A percentile compares a stretch with the other conserved stretches of the same genome.
Conservation (phyloP, 768 basidiomycete genomes). For the Tulasnella sp. region DNA sequence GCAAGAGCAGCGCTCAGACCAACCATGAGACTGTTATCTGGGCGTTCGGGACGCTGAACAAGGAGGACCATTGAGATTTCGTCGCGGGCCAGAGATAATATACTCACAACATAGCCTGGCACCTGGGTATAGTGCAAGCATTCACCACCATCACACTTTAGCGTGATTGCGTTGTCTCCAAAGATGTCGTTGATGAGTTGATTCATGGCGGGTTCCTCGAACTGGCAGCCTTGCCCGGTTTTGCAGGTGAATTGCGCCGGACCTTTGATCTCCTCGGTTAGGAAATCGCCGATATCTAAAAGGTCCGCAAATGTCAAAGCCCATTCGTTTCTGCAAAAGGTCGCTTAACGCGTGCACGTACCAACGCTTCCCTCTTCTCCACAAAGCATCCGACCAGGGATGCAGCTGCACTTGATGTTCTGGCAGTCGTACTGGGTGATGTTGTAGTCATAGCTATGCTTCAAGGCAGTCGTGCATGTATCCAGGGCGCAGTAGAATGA, state of each 20-base stretch:
- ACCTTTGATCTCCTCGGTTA: conserved; percentile 81
- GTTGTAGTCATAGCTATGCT: conserved; percentile 55
- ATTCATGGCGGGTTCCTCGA: conserved; percentile 97
- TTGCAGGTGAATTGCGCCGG: conserved; percentile 81
- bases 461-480: conserved; percentile 47
- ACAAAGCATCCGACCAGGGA: conserved; percentile 91
- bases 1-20: conserved; percentile 78
- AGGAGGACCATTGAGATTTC: neutral
- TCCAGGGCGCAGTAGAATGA: conserved; percentile 91
- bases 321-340: neutral
- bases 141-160: conserved; percentile 83
- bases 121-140: conserved; percentile 91
- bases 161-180: conserved; percentile 81
- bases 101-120: conserved; percentile 74
- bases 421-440: conserved; percentile 72
- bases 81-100: neutral
- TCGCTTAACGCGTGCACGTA: conserved; percentile 35
- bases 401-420: conserved; percentile 80
- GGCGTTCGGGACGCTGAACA: conserved; percentile 30
- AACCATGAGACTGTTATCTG: conserved; percentile 74
- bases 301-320: neutral
- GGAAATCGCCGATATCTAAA: conserved; percentile 87
- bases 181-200: conserved; percentile 88
- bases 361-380: conserved; percentile 92
- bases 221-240: conserved; percentile 65